phyloP scores from a whole-genome alignment of 495 filamentous ascomycete genomes.

The Tetracladium setigerum region DNA sequence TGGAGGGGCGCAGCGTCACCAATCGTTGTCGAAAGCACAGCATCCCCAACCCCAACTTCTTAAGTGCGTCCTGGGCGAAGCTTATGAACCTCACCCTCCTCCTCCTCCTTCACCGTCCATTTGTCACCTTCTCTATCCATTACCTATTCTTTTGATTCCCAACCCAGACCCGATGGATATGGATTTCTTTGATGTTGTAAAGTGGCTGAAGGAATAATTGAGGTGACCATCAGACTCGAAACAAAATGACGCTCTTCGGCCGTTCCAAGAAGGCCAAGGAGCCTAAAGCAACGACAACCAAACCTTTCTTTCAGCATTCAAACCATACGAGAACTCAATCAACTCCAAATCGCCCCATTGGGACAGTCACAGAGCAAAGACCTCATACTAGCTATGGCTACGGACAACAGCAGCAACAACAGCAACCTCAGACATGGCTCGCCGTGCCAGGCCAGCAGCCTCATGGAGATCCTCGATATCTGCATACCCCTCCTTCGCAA shows the following conservation, averaged over 20 bases:
- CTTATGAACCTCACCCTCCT: too few species aligned
- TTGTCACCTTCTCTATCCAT: too few species aligned
- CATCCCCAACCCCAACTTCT: too few species aligned
- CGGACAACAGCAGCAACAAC: conserved; percentile 5
- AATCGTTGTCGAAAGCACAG: too few species aligned
- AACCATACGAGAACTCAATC: conserved; percentile 19
- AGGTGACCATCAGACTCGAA: not conserved
- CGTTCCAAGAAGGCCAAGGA: conserved; percentile 36
- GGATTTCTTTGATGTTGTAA: too few species aligned
- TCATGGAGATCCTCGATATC: conserved; percentile 4
- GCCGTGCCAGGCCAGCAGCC: conserved; percentile 12
- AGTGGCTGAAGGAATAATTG: too few species aligned
- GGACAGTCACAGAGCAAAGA: conserved; percentile 5
- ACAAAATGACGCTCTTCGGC: conserved; percentile 36
- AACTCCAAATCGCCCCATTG: conserved; percentile 13
- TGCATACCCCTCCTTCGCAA: conserved; percentile 4
- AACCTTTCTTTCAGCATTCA: conserved; percentile 17
- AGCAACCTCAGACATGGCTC: conserved; percentile 21
- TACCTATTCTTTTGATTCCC: too few species aligned
- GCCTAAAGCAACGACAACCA: conserved; percentile 6
- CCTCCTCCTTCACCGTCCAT: too few species aligned
- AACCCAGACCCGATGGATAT: too few species aligned
- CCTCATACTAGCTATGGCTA: conserved; percentile 1
- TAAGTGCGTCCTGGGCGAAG: too few species aligned
- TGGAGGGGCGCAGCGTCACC: too few species aligned